A percentile compares a stretch with the other conserved stretches of the same genome.
These are phyloP conservation scores for Luzula sylvatica DNA, from an alignment of 176 grass and related monocot species.

Conservation along the genomic window DNA sequence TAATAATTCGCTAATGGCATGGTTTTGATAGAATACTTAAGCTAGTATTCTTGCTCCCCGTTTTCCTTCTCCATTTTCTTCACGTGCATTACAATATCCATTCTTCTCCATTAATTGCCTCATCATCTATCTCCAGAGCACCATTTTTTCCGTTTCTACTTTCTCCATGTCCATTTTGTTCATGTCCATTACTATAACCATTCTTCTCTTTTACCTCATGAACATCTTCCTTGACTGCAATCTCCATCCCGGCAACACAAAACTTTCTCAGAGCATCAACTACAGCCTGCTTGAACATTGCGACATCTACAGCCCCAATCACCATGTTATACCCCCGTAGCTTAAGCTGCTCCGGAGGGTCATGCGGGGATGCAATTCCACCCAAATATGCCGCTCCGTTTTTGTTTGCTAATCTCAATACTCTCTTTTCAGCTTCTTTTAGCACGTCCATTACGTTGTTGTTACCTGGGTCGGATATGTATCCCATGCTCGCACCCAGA, in stretches of 20 bases:
- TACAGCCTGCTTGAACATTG: slow-evolving; percentile 39
- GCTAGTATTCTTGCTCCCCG: too few species aligned
- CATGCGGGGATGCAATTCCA: slow-evolving; percentile 58
- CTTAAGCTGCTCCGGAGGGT: slow-evolving; percentile 62
- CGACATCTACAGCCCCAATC: slow-evolving; percentile 47
- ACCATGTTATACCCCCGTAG: slow-evolving; percentile 79
- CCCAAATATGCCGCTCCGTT: slow-evolving; percentile 42
- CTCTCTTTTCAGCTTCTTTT: slow-evolving; percentile 56
- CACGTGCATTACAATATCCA: slow-evolving; percentile 67
- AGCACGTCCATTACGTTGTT: slow-evolving; percentile 45
- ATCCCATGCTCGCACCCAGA: slow-evolving; percentile 76
- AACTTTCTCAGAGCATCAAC: slow-evolving; percentile 48
- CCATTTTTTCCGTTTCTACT: too few species aligned
- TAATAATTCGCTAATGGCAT: too few species aligned
- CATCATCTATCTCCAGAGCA: too few species aligned
- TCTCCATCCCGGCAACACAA: slow-evolving; percentile 39
- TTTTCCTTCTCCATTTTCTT: too few species aligned
- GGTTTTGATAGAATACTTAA: too few species aligned
- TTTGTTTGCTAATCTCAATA: slow-evolving; percentile 41
- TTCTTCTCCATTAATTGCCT: slow-evolving; percentile 30
- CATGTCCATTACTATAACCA: too few species aligned
- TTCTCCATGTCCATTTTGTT: too few species aligned
- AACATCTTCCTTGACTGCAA: slow-evolving; percentile 45
- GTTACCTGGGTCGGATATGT: slow-evolving; percentile 66
- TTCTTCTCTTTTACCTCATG: slow-evolving; percentile 27